Evolutionary conservation across 805 yeast genomes (phyloP).

Genomic region (Cyberlindnera subsufficiens): DNA sequence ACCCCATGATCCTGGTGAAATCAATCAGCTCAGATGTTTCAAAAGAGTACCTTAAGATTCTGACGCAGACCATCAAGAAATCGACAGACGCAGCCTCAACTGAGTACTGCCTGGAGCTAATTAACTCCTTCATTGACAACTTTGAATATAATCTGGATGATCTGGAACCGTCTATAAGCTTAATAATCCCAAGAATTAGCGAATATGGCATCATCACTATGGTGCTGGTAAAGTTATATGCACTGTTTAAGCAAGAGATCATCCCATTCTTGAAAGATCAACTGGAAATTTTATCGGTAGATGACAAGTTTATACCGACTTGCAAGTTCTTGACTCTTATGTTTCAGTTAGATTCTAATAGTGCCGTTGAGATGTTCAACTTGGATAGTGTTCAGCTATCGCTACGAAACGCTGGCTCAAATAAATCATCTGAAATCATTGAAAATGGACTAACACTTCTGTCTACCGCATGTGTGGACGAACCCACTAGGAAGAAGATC

Average conservation of each 20-base stretch:
- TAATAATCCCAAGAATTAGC: slow-evolving; percentile 9
- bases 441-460: slow-evolving; percentile 29
- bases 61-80: slow-evolving; percentile 4
- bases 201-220: slow-evolving; percentile 5
- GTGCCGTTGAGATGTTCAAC: slow-evolving; percentile 18
- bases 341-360: slow-evolving; percentile 8
- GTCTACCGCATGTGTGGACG: slow-evolving; percentile 45
- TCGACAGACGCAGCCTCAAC: background rate
- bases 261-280: slow-evolving; percentile 14
- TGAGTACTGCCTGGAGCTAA: slow-evolving; percentile 17
- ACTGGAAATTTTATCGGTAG: slow-evolving; percentile 17
- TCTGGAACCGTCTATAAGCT: slow-evolving; percentile 8
- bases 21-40: slow-evolving; percentile 4
- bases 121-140: slow-evolving; percentile 23
- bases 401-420: slow-evolving; percentile 12
- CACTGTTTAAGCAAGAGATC: slow-evolving; percentile 5
- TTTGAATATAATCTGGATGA: slow-evolving; percentile 18
- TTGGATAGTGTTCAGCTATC: slow-evolving; percentile 23
- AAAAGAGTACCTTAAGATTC: slow-evolving; percentile 5
- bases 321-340: slow-evolving; percentile 15
- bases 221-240: slow-evolving; percentile 11
- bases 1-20: slow-evolving; percentile 1
- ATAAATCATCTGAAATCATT: slow-evolving; percentile 10
- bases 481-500: slow-evolving; percentile 41
- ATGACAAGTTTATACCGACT: slow-evolving; percentile 20